Evolutionary conservation across 495 filamentous ascomycete species (phyloP), one percentile per base, ranked within the genome.

Genomic region (Lentithecium fluviatile): DNA sequence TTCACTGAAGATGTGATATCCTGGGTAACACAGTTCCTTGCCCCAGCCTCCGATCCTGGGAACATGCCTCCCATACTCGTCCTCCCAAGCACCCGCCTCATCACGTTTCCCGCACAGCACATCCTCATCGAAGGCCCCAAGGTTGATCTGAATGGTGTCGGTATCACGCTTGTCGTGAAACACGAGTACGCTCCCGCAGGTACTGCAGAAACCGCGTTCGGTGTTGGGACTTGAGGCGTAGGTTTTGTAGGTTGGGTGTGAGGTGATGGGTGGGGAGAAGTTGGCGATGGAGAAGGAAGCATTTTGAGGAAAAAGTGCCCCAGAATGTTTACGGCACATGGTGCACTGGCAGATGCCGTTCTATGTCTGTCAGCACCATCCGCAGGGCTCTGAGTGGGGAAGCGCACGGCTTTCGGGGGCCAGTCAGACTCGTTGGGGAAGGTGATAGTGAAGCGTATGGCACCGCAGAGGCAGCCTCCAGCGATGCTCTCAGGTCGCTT

Each of bases 401-500:
- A 19, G n/a, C 52, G 10, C 52, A 66, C 63, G 20, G 67, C 61
- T 19, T 43, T 37, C 7, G 68, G 69, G n/a, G 73, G 70, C 70
- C 74, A 77, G 34, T 70, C 58, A n/a, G 53, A 54, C 10, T 69
- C 69, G 7, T 58, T 36, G 6, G 72, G 59, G 52, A 77, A 76
- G 58, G 54, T 48, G 45, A 78, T 66, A 23, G 53, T 69, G 58
- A 77, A 79, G 32, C 71, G 58, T 12, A 78, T 67, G 25, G 66
- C 64, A 15, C 67, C 70, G 53, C 77, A 78, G 15, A 78, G 74
- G 65, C 76, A 79, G 10, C 76, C 74, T 20, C 75, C 76, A 7
- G 76, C 70, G 19, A 78, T 57, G 42, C 53, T 64, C 15, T 53
- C 40, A 11, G 60, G 54, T 45, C 60, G 53, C 25, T 32, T 32